These are phyloP conservation scores for Linaria vulgaris DNA, from an alignment of 257 asterid species.

Conservation along the genomic window DNA sequence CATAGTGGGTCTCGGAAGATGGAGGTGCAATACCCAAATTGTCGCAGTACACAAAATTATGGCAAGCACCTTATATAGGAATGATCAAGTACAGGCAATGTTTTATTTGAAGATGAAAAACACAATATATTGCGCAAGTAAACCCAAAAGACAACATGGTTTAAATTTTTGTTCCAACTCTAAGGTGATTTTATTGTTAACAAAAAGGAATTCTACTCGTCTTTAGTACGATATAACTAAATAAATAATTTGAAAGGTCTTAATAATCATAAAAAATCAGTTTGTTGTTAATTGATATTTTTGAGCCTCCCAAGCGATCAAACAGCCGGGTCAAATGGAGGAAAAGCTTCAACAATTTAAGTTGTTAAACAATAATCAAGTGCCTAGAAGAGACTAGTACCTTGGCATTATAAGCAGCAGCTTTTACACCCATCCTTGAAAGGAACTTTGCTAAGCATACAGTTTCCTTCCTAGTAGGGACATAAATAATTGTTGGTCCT, in stretches of 20 bases:
- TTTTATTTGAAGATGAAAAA: not conserved
- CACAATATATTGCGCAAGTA: not conserved
- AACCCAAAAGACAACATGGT: constrained; percentile 2
- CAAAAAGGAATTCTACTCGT: no score
- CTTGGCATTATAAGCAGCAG: constrained; percentile 87
- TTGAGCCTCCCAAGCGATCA: constrained; percentile 19
- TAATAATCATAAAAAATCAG: no score
- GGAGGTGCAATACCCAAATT: constrained; percentile 4
- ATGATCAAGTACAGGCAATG: constrained; percentile 11
- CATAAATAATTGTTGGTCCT: constrained; percentile 71
- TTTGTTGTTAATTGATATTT: constrained; percentile 5
- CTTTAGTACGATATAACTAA: no score
- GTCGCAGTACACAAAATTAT: constrained; percentile 4
- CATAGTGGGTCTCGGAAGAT: constrained; percentile 12
- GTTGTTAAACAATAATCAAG: constrained; percentile 14
- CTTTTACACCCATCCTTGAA: constrained; percentile 53
- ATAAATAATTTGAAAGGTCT: no score
- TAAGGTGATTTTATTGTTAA: not conserved
- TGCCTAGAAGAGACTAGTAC: constrained; percentile 34
- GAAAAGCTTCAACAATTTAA: constrained; percentile 8
- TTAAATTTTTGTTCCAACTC: not conserved
- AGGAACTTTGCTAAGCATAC: constrained; percentile 63
- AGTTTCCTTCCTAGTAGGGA: constrained; percentile 78
- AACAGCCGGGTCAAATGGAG: constrained; percentile 12
- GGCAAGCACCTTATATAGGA: not conserved